Base-by-base conservation (phyloP, 768 basidiomycete species). In the Lactifluus subvellereus region DNA sequence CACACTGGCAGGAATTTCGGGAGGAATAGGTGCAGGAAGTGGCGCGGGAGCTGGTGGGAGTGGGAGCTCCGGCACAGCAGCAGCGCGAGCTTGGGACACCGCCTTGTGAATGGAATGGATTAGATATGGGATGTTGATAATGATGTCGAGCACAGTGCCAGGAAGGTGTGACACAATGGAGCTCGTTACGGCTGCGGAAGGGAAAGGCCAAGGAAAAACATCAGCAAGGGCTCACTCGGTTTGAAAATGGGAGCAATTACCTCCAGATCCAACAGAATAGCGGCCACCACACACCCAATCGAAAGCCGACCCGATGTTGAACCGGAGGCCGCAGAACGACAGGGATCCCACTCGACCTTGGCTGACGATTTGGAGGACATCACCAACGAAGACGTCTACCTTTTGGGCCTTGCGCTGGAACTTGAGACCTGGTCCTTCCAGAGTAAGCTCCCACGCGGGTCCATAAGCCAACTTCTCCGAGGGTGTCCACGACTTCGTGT, bases 251-350 rank as follows among this genome's bases (percentile, higher is more conserved):
- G 30, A 0, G 37, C 20, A 74, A 82, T 69, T 69, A 92, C 90
- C 89, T 73, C 91, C 91, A 55, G 91, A 86, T 61, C 91, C 91
- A 59, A 93, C 75, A 20, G 84, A 81, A 69, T 89, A 82, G 42
- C 88, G 74, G 58, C 89, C 82, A 2, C 90, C 89, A 37, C 81
- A 79, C 32, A 87, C 68, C 79, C 84, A 84, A 66, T 84, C 80
- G 60, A 77, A 76, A 30, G 83, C 37, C 48, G 77, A 76, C 1
- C 84, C 83, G 7, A 84, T 60, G 13, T 75, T 73, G 40, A 84
- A 68, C 22, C 79, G 78, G 52, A 83, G 58, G 6, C 78, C 80
- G 59, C 79, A 77, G 9, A 79, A 2, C 18, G 75, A 77, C 16
- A 74, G 74, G 1, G 78, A 77, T 68, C 72, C 74, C 67, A 77